Conservation (phyloP, 2,329 filamentous ascomycete species). For the Xylaria arbuscula region DNA sequence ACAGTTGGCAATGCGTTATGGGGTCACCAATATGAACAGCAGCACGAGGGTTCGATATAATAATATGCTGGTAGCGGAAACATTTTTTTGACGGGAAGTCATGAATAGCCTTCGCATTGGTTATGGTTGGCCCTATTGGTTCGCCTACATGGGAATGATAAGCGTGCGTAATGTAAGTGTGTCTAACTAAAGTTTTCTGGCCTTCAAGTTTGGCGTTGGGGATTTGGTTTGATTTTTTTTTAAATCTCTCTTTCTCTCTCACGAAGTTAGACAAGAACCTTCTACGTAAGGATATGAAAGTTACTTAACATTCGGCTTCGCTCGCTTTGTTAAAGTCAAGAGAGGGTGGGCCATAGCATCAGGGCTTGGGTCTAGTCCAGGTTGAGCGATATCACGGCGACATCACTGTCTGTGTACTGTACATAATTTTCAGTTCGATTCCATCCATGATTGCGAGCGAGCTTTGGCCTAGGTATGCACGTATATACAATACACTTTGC, state of each 20-base stretch:
- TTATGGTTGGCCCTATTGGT: background rate
- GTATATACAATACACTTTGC: too few species aligned
- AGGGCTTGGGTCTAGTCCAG: too few species aligned
- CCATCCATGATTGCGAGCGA: too few species aligned
- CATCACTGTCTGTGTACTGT: too few species aligned
- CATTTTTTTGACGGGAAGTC: conserved; percentile 7
- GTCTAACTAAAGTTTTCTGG: conserved; percentile 17
- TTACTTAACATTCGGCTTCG: background rate
- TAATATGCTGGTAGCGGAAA: too few species aligned
- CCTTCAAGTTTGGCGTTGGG: conserved; percentile 36
- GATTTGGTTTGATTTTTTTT: conserved; percentile 29
- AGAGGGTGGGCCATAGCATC: background rate
- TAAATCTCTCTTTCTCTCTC: background rate
- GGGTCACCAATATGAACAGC: conserved; percentile 29
- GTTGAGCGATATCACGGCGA: too few species aligned
- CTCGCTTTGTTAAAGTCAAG: conserved; percentile 13
- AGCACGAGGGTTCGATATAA: conserved; percentile 16
- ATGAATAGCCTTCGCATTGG: background rate
- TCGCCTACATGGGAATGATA: background rate
- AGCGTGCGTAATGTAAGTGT: conserved; percentile 19
- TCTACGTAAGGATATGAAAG: conserved; percentile 20
- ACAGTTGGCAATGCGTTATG: conserved; percentile 36
- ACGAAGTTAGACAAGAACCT: conserved; percentile 17
- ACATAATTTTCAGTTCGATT: too few species aligned
- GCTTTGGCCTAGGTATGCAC: too few species aligned